phyloP scores from a whole-genome alignment of 192 early-diverging fungal genomes.

The Umbelopsis sp. region DNA sequence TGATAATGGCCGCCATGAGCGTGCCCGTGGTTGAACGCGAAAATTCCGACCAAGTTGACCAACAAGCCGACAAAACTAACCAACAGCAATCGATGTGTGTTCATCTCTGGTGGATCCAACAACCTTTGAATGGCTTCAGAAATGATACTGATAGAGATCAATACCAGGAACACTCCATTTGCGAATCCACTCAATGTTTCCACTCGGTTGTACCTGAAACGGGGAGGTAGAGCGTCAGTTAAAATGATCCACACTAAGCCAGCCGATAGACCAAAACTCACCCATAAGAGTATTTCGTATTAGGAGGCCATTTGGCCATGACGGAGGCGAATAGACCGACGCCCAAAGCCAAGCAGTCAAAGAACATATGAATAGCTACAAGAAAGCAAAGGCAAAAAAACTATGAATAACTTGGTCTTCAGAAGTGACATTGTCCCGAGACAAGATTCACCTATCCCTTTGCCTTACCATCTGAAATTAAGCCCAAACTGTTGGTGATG shows the following conservation, averaged over 20 bases:
- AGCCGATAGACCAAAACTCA: constrained; percentile 26
- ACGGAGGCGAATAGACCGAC: constrained; percentile 87
- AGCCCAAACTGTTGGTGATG: constrained; percentile 83
- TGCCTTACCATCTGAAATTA: constrained; percentile 82
- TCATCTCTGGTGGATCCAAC: constrained; percentile 84
- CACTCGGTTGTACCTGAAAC: constrained; percentile 80
- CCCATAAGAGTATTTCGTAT: constrained; percentile 77
- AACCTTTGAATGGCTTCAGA: constrained; percentile 91
- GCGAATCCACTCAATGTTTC: constrained; percentile 93
- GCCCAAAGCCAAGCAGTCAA: constrained; percentile 91
- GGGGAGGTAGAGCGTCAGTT: too few species aligned
- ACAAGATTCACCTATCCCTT: not conserved
- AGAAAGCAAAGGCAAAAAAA: not conserved
- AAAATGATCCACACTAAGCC: too few species aligned
- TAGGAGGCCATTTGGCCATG: constrained; percentile 90
- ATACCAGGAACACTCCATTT: constrained; percentile 88
- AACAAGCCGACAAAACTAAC: constrained; percentile 89
- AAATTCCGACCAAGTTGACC: constrained; percentile 92
- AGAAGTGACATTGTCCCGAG: not conserved
- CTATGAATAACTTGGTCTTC: not conserved
- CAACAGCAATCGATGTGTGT: constrained; percentile 79
- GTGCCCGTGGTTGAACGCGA: constrained; percentile 89
- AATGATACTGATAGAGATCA: constrained; percentile 88
- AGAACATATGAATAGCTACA: constrained; percentile 99
- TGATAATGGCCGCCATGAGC: constrained; percentile 54